Percentiles rank a stretch among this genome's conserved stretches.
Evolutionary conservation across 441 rosid genomes (phyloP).

Genomic region (Mallotus japonicus): DNA sequence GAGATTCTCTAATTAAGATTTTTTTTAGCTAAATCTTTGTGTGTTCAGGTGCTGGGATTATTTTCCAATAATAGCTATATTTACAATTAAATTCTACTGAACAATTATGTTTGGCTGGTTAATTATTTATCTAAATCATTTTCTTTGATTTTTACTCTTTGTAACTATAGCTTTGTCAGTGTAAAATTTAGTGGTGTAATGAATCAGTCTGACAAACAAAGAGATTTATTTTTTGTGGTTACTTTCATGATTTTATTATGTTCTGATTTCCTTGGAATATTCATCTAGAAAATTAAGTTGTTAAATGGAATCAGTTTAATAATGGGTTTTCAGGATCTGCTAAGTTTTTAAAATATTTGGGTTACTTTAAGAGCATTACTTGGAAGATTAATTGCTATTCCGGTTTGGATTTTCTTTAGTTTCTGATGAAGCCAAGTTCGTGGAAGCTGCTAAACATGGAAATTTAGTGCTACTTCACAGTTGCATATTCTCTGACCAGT

Average conservation of each 20-base stretch:
- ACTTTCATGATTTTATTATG: too few species aligned
- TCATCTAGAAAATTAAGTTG: not conserved
- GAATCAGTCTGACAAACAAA: not conserved
- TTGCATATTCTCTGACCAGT: constrained; percentile 85
- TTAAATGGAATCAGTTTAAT: not conserved
- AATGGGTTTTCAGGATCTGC: not conserved
- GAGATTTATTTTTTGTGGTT: not conserved
- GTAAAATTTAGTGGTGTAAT: not conserved
- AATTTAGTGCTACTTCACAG: constrained; percentile 66
- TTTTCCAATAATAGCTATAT: too few species aligned
- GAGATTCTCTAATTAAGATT: too few species aligned
- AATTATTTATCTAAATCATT: too few species aligned
- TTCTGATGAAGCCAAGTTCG: constrained; percentile 39
- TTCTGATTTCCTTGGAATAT: too few species aligned
- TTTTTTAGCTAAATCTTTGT: too few species aligned
- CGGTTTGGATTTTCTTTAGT: constrained; percentile 34
- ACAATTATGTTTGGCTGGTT: too few species aligned
- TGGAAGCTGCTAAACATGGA: constrained; percentile 58
- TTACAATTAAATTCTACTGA: too few species aligned
- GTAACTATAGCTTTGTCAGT: too few species aligned
- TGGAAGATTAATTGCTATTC: not conserved
- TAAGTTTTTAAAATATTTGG: not conserved
- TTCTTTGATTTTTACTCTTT: too few species aligned
- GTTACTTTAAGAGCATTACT: not conserved
- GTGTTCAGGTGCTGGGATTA: too few species aligned